Percentiles rank a stretch among this genome's conserved stretches.
Conservation (phyloP, 768 basidiomycete species). For the Tulasnella sp. region DNA sequence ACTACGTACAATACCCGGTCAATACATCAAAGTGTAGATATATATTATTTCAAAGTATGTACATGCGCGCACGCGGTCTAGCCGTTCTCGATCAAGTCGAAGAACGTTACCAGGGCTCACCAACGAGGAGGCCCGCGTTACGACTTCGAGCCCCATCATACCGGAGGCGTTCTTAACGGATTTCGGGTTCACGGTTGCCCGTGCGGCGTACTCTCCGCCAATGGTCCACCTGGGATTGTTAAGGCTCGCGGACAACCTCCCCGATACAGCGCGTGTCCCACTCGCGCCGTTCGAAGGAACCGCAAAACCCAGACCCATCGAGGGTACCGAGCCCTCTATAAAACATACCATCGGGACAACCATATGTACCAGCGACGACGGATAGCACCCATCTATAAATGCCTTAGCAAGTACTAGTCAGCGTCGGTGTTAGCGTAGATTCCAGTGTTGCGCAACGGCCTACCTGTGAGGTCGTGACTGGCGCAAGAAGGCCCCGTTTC, state of each 20-base stretch:
- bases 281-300: not conserved
- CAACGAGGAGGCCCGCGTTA: slow-evolving; percentile 6
- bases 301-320: not conserved
- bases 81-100: not conserved
- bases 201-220: not conserved
- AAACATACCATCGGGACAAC: not conserved
- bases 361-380: not conserved
- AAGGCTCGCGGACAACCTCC: not conserved
- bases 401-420: not conserved
- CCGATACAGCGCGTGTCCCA: not conserved
- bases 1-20: too few relatives aligned
- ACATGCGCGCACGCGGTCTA: not conserved
- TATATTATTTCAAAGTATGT: not conserved
- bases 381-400: not conserved
- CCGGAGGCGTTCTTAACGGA: not conserved
- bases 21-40: too few relatives aligned
- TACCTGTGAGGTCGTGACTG: not conserved
- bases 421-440: not conserved
- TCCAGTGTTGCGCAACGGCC: not conserved
- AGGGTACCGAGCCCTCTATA: not conserved
- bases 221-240: not conserved
- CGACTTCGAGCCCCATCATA: not conserved
- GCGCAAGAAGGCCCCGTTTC: not conserved
- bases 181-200: not conserved
- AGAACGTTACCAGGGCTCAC: slow-evolving; percentile 3